Conservation (phyloP, 1,139 yeast genomes). For the Pichia norvegensis region DNA sequence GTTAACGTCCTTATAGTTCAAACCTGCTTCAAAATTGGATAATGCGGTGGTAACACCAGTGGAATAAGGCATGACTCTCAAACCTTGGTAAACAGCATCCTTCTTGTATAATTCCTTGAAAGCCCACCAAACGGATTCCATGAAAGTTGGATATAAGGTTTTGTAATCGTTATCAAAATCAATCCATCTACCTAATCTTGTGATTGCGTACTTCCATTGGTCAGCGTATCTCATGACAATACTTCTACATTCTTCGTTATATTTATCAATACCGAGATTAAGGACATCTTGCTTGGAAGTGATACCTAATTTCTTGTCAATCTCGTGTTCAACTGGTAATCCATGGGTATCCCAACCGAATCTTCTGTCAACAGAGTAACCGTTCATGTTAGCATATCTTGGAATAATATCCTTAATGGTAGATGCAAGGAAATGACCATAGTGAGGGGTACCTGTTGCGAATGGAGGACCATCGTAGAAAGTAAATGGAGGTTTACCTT, state of each 20-base stretch:
- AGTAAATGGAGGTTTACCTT: slow-evolving; percentile 81
- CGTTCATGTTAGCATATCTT: slow-evolving; percentile 96
- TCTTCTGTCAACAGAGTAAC: slow-evolving; percentile 90
- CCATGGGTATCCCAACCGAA: slow-evolving; percentile 99
- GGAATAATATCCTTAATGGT: slow-evolving; percentile 97
- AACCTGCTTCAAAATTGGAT: slow-evolving; percentile 97
- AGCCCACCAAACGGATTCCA: slow-evolving; percentile 99
- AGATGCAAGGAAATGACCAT: slow-evolving; percentile 94
- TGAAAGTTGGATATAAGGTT: slow-evolving; percentile 87
- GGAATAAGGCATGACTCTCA: slow-evolving; percentile 97
- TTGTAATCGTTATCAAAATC: slow-evolving; percentile 98
- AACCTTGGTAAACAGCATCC: slow-evolving; percentile 86
- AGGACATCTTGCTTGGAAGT: slow-evolving; percentile 91
- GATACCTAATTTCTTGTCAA: slow-evolving; percentile 93
- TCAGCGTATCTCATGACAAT: slow-evolving; percentile 96
- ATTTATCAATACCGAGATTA: slow-evolving; percentile 87
- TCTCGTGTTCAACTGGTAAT: slow-evolving; percentile 95
- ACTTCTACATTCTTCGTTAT: slow-evolving; percentile 88
- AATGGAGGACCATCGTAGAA: slow-evolving; percentile 99
- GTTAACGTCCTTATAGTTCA: slow-evolving; percentile 91
- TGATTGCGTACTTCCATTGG: slow-evolving; percentile 90
- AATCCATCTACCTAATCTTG: slow-evolving; percentile 97
- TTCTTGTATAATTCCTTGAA: slow-evolving; percentile 82
- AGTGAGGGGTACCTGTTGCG: slow-evolving; percentile 98
- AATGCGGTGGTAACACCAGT: slow-evolving; percentile 96